Conservation (phyloP, 345 rosid species). For the Aquilaria yunnanensis region DNA sequence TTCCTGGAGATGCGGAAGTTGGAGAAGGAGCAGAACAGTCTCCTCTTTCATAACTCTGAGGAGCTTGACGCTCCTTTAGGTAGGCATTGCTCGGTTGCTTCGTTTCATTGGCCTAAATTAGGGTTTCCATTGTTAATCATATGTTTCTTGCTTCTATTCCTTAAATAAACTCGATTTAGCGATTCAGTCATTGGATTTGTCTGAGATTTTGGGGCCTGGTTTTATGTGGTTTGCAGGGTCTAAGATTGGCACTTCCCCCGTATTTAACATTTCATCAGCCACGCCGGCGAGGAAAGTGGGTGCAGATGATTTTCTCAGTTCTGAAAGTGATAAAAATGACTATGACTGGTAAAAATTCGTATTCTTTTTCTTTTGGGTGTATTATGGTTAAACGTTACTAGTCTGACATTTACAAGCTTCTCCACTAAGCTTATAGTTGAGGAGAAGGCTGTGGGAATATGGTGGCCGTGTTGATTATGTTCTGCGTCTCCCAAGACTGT, state of each 20-base stretch:
- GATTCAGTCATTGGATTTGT: conserved; percentile 29
- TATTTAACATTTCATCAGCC: conserved; percentile 64
- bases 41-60: conserved; percentile 49
- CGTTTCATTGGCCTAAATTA: too few relatives aligned
- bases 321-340: conserved; percentile 89
- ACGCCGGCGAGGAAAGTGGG: conserved; percentile 39
- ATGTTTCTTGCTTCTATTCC: too few relatives aligned
- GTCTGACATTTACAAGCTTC: too few relatives aligned
- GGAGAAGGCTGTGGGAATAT: too few relatives aligned
- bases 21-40: conserved; percentile 67
- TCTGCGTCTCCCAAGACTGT: too few relatives aligned
- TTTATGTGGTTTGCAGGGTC: too few relatives aligned
- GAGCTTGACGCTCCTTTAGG: conserved; percentile 80
- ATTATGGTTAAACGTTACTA: too few relatives aligned
- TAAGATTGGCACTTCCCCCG: not conserved
- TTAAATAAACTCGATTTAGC: conserved; percentile 4
- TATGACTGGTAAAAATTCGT: conserved; percentile 69
- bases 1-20: conserved; percentile 90
- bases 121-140: too few relatives aligned
- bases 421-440: too few relatives aligned
- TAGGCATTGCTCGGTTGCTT: conserved; percentile 6
- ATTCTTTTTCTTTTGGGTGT: too few relatives aligned
- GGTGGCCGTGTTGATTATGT: too few relatives aligned
- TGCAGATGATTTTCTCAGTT: conserved; percentile 88
- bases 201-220: too few relatives aligned